Base-by-base conservation (phyloP, 2,329 filamentous ascomycete genomes). In the Stagonosporopsis cucurbitacearum region DNA sequence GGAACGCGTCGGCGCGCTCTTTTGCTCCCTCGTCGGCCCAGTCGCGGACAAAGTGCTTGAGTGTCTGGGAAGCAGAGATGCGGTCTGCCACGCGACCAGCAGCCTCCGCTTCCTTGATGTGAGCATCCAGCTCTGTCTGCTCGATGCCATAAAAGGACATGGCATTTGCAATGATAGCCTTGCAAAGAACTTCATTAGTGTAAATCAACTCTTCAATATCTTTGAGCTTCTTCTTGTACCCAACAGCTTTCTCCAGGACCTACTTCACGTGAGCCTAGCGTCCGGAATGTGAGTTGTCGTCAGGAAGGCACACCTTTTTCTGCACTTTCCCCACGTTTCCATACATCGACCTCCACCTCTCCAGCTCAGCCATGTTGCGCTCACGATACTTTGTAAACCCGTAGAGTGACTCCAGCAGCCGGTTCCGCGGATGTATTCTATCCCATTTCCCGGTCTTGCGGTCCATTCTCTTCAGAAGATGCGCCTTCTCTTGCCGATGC, bases 21-120 rank as follows among this genome's bases (percentile, higher is more conserved):
- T 76, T 68, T 0, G 60, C 54, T 0, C 83, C 84, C 13, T 81
- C 77, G 0, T 69, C 71, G 0, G 83, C 79, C 84, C 84, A 86
- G 63, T 86, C 84, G 5, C 84, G 76, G 2, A 86, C 82, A 54
- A 81, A 82, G 60, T 86, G 84, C 64, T 86, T 86, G 48, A 86
- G 63, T 0, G 82, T 77, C 60, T 86, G 84, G 0, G 78, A 77
- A 0, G 84, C 77, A 30, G 81, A 80, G 2, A 80, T 75, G 5
- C 76, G 78, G 20, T 86, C 83, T 1, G 78, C 76, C 12, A 53
- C 41, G 2, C 62, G 51, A 0, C 66, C 60, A 19, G 70, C 73
- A 1, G 77, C 77, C 0, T 73, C 67, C 1, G 77, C 72, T 1
- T 78, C 74, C 0, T 75, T 70, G 5, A 76, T 73, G 42, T 79